A percentile compares a stretch with the other conserved stretches of the same genome.
Evolutionary conservation across 345 rosid species (phyloP).

Genomic region (Citrus maxima): DNA sequence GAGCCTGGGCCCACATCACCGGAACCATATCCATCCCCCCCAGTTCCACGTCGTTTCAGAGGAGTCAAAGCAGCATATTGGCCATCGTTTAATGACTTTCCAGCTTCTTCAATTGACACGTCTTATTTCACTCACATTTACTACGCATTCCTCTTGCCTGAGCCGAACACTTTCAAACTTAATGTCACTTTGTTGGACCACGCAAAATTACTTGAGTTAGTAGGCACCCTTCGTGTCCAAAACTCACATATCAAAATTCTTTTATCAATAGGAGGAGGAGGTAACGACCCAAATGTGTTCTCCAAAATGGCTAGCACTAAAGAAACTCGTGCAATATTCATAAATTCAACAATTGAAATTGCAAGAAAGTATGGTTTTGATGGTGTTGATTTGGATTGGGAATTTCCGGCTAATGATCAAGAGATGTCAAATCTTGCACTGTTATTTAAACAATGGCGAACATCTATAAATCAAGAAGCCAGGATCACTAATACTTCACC

Average conservation of each 20-base stretch:
- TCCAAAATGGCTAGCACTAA: constrained; percentile 20
- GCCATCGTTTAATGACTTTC: constrained; percentile 32
- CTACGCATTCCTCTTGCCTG: constrained; percentile 37
- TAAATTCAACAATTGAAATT: constrained; percentile 31
- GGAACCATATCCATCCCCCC: background rate
- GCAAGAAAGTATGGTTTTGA: constrained; percentile 36
- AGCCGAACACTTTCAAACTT: constrained; percentile 26
- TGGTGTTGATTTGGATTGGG: constrained; percentile 53
- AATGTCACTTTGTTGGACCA: constrained; percentile 29
- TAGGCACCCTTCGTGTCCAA: constrained; percentile 11
- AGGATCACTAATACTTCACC: background rate
- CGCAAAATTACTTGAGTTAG: constrained; percentile 24
- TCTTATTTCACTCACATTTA: constrained; percentile 42
- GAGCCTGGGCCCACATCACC: background rate
- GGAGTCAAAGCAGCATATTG: constrained; percentile 46
- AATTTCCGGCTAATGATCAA: constrained; percentile 26
- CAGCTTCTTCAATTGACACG: constrained; percentile 33
- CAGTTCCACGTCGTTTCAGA: background rate
- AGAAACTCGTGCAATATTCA: constrained; percentile 27
- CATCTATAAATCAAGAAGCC: constrained; percentile 25
- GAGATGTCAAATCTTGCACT: constrained; percentile 29
- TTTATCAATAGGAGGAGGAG: constrained; percentile 41
- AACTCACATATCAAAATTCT: constrained; percentile 27
- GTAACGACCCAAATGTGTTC: constrained; percentile 6
- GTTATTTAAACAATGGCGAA: constrained; percentile 23